Base-by-base conservation (phyloP, 2,329 filamentous ascomycete species). In the Colletotrichum siamense region DNA sequence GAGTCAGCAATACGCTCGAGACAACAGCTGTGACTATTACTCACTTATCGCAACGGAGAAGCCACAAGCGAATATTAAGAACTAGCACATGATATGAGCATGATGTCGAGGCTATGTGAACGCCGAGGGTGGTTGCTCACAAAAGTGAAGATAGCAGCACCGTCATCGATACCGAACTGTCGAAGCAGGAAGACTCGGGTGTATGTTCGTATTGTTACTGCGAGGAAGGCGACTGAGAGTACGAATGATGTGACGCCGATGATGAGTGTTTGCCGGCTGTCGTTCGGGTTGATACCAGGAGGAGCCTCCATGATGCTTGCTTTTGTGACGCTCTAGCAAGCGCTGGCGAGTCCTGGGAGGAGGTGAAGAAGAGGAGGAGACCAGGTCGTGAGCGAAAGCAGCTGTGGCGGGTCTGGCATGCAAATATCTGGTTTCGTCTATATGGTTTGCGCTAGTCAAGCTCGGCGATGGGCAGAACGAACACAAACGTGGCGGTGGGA, bases 121-220 rank as follows among this genome's bases (percentile, higher is more conserved):
- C 10, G n/a, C 44, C 65, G 15, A 30, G 7, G 24, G 8, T 16
- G 63, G 13, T 24, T 22, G 73, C 77, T 68, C 62, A 83, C 82
- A 49, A 82, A 70, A 5, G 81, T 79, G 8, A 77, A 13, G 10
- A 82, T 77, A 2, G 81, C 79, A 9, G 78, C 73, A 63, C 68
- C 78, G 62, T 82, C 82, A 36, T 83, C 81, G 5, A 78, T 69
- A 4, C 82, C 82, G 18, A 82, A 71, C 36, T 80, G 79, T 44
- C 79, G 70, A 12, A 82, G 75, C 16, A 82, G 65, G 16, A 79
- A 77, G 5, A 74, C 71, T 55, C 82, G 69, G 26, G 78, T 81
- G 67, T 79, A 82, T 34, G 79, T 67, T 10, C 77, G 75, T 62
- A 78, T 26, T 10, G 57, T 57, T 22, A 78, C 67, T 6, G 52